phyloP scores from a whole-genome alignment of 768 basidiomycete species.

The Coprinellus aureogranulatus region DNA sequence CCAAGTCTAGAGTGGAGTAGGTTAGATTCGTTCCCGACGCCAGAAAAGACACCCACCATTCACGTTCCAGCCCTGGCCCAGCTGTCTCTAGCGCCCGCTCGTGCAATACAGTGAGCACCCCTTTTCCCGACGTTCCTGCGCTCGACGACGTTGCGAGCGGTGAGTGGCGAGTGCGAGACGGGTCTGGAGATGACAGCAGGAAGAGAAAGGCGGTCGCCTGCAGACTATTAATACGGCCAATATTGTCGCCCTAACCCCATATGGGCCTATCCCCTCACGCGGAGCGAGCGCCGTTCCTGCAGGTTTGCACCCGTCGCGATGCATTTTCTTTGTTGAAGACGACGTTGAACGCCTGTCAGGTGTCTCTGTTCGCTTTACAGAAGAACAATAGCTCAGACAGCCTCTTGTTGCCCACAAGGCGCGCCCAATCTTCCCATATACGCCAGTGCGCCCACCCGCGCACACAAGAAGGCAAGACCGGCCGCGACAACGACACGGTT shows the following conservation, averaged over 20 bases:
- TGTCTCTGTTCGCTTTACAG: no score
- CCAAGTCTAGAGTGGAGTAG: background rate
- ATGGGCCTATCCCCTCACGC: background rate
- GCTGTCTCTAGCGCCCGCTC: background rate
- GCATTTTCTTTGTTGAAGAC: no score
- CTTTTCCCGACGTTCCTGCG: background rate
- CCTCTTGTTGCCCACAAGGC: no score
- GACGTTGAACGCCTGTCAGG: no score
- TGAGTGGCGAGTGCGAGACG: background rate
- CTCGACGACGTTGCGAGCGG: background rate
- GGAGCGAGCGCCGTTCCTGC: background rate
- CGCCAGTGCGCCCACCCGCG: no score
- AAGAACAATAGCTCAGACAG: no score
- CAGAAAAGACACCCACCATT: background rate
- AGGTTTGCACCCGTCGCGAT: no score
- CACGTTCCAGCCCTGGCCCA: slow-evolving; percentile 1
- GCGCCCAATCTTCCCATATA: no score
- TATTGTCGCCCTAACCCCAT: background rate
- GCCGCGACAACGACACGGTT: no score
- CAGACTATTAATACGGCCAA: slow-evolving; percentile 3
- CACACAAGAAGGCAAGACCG: no score
- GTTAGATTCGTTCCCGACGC: background rate
- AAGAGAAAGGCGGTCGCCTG: slow-evolving; percentile 2
- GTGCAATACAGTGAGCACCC: background rate
- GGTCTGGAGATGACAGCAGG: background rate